Evolutionary conservation across 352 stramenopile species (phyloP).

Genomic region (Phytophthora palmivora): DNA sequence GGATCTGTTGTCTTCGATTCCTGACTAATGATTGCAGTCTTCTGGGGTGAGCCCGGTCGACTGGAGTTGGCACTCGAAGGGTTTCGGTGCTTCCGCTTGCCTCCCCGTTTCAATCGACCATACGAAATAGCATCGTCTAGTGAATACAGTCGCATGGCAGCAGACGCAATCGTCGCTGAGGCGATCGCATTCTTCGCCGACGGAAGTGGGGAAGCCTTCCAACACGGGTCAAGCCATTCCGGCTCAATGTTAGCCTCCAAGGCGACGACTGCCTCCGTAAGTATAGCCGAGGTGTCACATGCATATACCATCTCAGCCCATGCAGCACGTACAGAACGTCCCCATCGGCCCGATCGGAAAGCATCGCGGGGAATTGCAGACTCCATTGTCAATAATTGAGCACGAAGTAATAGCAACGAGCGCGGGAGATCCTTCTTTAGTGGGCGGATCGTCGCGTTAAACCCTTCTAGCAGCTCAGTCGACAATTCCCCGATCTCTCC

Average conservation of each 20-base stretch:
- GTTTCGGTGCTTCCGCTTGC: slow-evolving; percentile 55
- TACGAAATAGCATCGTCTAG: slow-evolving; percentile 83
- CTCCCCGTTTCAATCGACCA: slow-evolving; percentile 62
- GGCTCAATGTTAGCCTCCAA: slow-evolving; percentile 78
- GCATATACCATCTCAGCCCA: slow-evolving; percentile 82
- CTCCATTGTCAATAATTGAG: slow-evolving; percentile 77
- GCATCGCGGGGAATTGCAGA: slow-evolving; percentile 80
- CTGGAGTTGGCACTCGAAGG: slow-evolving; percentile 35
- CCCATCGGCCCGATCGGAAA: slow-evolving; percentile 80
- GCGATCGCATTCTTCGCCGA: slow-evolving; percentile 65
- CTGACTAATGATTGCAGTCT: slow-evolving; percentile 42
- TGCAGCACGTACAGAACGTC: slow-evolving; percentile 61
- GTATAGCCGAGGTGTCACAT: slow-evolving; percentile 47
- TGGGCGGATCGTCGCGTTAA: slow-evolving; percentile 55
- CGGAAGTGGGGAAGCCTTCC: slow-evolving; percentile 73
- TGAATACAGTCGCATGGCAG: slow-evolving; percentile 77
- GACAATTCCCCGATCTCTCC: slow-evolving; percentile 74
- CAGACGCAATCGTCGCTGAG: slow-evolving; percentile 73
- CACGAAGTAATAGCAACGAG: slow-evolving; percentile 62
- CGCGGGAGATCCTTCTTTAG: slow-evolving; percentile 45
- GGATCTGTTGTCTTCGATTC: slow-evolving; percentile 20
- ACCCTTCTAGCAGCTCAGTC: slow-evolving; percentile 74
- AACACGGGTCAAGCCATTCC: slow-evolving; percentile 81
- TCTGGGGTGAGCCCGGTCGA: slow-evolving; percentile 38
- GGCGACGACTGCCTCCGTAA: slow-evolving; percentile 77